Evolutionary conservation across 192 early-diverging fungal species (phyloP), one percentile per base, ranked within the genome.

Genomic region (Borealophlyctis nickersoniae): DNA sequence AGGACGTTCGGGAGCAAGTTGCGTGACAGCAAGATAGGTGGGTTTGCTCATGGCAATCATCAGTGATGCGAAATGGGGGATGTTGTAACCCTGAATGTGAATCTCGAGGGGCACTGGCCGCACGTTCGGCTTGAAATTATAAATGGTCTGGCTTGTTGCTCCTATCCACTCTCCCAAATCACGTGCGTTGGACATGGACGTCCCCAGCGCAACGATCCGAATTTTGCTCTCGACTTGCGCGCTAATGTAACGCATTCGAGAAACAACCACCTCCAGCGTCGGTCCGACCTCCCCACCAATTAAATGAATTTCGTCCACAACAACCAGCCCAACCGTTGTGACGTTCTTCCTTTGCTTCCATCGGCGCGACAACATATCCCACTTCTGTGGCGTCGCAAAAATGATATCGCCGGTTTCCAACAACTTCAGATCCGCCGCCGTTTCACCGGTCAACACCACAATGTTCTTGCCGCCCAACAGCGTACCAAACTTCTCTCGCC

Each of bases 161-260:
- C 94, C 95, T 62, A 99, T 91, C 97, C 97, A 99, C 65, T 94
- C 91, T 1, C 93, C 97, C 36, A 99, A 74, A 65, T 99, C 97
- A n/a, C 88, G 80, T n/a, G 96, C 95, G 72, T 99, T 99, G 26
- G 95, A 92, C 49, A 99, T 65, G 1, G 92, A 92, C 1, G 91
- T 88, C 49, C 92, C 87, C 62, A 99, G 73, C 19, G 87, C 91
- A 30, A 99, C 87, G 36, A 99, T 90, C n/a, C 97, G 89, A 60
- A 97, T 90, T 36, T 86, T 77, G 39, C 85, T 84, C 49, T 89
- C 88, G 0, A 85, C 81, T 70, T 92, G 89, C 0, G 70, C 85
- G 4, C 87, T 87, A 64, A 99, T 96, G 65, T 86, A 94, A 23
- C 94, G 87, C 93, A 95, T 92, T 55, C 97, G 78, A 26, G 92